Evolutionary conservation across 352 stramenopile genomes (phyloP), one percentile per base, ranked within the genome.

Genomic region (Aphanomyces euteiches): DNA sequence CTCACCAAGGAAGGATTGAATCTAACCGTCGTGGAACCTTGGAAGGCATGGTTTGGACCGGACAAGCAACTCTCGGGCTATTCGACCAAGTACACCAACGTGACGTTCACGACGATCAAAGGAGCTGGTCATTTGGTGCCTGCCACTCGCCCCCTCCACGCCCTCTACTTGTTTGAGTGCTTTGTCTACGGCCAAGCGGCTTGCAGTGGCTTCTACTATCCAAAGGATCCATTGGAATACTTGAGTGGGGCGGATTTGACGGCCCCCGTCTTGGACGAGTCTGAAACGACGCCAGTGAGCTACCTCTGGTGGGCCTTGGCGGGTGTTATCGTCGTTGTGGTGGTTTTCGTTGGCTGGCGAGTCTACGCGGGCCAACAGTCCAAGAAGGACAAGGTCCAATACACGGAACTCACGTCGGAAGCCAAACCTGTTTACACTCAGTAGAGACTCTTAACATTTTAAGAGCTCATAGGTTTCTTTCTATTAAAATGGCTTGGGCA

Each of bases 91-190:
- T 97, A 83, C 57, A 75, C 94, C 34, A 85, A 81, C n/a, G 66
- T 97, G 7, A 83, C 78, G 1, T 97, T 94, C 77, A 81, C 96
- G 66, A 98, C 90, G 0, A 88, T 97, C 74, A 91, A 94, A 50
- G 90, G 89, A 37, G 85, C 87, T 3, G 92, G 92, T 4, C 90
- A 97, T 74, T 92, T 97, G 82, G 90, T 89, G 37, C 80, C 82
- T 43, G 60, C 60, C n/a, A 60, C 50, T 12, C 60, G 60, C 43
- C 60, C 60, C 50, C 60, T 67, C 12, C 60, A 67, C 59, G 60
- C 17, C n/a, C 40, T 67, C 34, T 53, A 67, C 60, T 61, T 67
- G 60, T 67, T 67, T 54, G 60, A 67, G 36, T 67, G 60, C 36
- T 67, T 63, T 8, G 4, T 67, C 43, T 67, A 37, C 59, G 63